Evolutionary conservation across 495 filamentous ascomycete species (phyloP).

Genomic region (Hypoxylon lienhwacheense): DNA sequence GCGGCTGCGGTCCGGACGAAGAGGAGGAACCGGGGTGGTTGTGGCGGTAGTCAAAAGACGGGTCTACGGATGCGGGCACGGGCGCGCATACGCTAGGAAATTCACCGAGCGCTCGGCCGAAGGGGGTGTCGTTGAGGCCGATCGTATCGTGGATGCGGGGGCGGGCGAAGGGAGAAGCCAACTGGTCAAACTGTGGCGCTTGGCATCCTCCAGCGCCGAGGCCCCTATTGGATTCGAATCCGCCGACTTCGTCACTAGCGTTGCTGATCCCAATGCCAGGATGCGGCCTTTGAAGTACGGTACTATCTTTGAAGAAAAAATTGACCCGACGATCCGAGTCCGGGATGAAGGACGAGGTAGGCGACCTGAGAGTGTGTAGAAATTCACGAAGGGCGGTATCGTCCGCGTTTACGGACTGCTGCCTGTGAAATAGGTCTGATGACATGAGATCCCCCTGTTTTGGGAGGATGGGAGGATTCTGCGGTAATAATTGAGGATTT

Average conservation of each 20-base stretch:
- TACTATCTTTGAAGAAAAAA: slow-evolving; percentile 1
- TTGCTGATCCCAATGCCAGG: not conserved
- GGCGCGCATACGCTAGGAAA: slow-evolving; percentile 16
- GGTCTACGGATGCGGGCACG: not conserved
- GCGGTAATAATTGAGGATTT: slow-evolving; percentile 8
- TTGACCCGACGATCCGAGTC: slow-evolving; percentile 1
- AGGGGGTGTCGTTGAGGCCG: slow-evolving; percentile 13
- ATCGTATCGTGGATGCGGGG: slow-evolving; percentile 12
- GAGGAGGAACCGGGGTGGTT: slow-evolving; percentile 1
- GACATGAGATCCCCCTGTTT: slow-evolving; percentile 9
- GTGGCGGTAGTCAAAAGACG: slow-evolving; percentile 21
- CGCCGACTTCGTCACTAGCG: not conserved
- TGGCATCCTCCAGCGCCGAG: slow-evolving; percentile 10
- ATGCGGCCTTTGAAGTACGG: not conserved
- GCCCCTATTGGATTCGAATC: slow-evolving; percentile 2
- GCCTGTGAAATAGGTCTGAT: slow-evolving; percentile 1
- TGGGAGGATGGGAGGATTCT: slow-evolving; percentile 7
- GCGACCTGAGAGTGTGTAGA: slow-evolving; percentile 15
- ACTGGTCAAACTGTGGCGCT: slow-evolving; percentile 20
- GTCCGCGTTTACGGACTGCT: slow-evolving; percentile 11
- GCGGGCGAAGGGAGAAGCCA: slow-evolving; percentile 15
- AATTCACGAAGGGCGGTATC: slow-evolving; percentile 19
- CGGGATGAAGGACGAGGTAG: slow-evolving; percentile 8
- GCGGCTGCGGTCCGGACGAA: not conserved
- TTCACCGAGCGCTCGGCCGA: slow-evolving; percentile 15